These are phyloP conservation scores for Mycena belliarum DNA, from an alignment of 768 basidiomycete species.

Conservation along the genomic window DNA sequence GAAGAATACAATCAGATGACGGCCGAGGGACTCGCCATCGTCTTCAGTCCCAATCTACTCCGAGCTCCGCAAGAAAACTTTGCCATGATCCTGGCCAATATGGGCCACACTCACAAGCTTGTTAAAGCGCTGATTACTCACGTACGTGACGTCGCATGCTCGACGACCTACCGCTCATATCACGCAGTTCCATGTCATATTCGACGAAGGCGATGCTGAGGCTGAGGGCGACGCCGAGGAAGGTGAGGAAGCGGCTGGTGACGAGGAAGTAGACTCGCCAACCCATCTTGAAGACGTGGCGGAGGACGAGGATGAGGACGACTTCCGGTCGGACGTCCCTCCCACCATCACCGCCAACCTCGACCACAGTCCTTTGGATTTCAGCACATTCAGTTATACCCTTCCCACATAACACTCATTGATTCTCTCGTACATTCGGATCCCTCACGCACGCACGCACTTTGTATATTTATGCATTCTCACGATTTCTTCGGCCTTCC, in stretches of 20 bases:
- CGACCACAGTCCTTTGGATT: constrained; percentile 20
- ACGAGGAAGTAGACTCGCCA: constrained; percentile 24
- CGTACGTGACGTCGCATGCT: constrained; percentile 41
- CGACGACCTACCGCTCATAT: background rate
- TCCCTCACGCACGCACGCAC: constrained; percentile 10
- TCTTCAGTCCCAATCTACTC: constrained; percentile 80
- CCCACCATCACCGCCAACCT: constrained; percentile 13
- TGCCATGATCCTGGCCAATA: constrained; percentile 74
- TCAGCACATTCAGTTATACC: constrained; percentile 10
- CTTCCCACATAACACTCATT: constrained; percentile 7
- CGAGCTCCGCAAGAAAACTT: constrained; percentile 81
- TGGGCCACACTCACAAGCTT: constrained; percentile 73
- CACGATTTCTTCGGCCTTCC: background rate
- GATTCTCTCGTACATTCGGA: constrained; percentile 9
- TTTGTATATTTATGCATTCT: constrained; percentile 17
- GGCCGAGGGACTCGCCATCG: constrained; percentile 79
- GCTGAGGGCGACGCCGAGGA: constrained; percentile 69
- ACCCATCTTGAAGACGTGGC: constrained; percentile 19
- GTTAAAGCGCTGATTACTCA: constrained; percentile 76
- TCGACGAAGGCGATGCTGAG: constrained; percentile 69
- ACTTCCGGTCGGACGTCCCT: background rate
- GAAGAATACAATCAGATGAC: constrained; percentile 92
- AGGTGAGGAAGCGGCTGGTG: constrained; percentile 65
- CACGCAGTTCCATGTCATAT: constrained; percentile 69
- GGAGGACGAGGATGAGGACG: constrained; percentile 8